These are phyloP conservation scores for Leishmania mexicana DNA, from an alignment of 208 protist genomes.

Conservation along the genomic window DNA sequence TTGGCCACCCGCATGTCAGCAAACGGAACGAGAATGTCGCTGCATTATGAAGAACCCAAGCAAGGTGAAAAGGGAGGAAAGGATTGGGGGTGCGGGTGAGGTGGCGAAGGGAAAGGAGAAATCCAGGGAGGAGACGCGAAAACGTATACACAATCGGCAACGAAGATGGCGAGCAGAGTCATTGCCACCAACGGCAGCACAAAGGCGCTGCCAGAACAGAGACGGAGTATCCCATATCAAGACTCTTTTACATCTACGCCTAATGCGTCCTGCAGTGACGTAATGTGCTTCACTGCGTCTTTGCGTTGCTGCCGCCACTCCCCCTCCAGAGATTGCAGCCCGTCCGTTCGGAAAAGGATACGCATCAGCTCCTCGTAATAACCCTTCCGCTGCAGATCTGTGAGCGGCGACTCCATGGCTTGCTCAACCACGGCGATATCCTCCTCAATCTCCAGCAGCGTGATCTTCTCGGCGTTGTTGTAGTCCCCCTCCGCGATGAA, in stretches of 20 bases:
- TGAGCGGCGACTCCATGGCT: constrained; percentile 23
- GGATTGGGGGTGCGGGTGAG: too few relatives aligned
- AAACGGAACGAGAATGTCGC: neutral
- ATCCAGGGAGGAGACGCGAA: neutral
- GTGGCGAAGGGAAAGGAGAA: neutral
- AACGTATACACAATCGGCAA: neutral
- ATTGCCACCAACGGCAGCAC: neutral
- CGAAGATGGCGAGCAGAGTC: neutral
- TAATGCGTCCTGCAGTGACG: constrained; percentile 63
- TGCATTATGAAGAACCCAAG: neutral
- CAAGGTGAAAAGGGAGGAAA: neutral
- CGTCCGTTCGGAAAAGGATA: constrained; percentile 77
- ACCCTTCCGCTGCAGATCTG: constrained; percentile 53
- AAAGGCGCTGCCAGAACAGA: constrained; percentile 5
- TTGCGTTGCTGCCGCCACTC: constrained; percentile 61
- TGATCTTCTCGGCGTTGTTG: constrained; percentile 52
- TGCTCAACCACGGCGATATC: constrained; percentile 43
- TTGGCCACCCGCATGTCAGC: neutral
- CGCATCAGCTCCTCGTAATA: constrained; percentile 89
- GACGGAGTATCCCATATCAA: neutral
- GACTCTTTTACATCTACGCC: constrained; percentile 27
- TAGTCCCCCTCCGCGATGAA: constrained; percentile 62
- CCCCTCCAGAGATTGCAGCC: constrained; percentile 64
- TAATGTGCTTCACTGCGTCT: constrained; percentile 61
- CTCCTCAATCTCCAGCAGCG: constrained; percentile 70